Evolutionary conservation across 441 rosid species (phyloP), one percentile per base, ranked within the genome.

Genomic region (Erodium moschatum): DNA sequence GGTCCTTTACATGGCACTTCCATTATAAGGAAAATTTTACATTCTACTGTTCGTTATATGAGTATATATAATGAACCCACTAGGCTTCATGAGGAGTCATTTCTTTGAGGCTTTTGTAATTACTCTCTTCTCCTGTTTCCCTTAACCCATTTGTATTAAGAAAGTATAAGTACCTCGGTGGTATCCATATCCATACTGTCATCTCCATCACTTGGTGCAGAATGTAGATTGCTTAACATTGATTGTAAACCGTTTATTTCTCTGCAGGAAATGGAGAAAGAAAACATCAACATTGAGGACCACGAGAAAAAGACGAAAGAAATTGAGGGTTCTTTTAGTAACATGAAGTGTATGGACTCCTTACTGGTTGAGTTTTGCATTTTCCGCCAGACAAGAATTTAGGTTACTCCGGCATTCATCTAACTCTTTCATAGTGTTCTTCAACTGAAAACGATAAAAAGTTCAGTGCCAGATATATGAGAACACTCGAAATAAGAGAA

Each of bases 381-480:
- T 95, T 71, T 95, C 95, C 74, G 89, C 90, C 44, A 92, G 73
- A 84, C 93, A 92, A 80, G 88, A 81, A 70, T 76, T 85, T 42
- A 90, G 85, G 64, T 82, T 86, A 69, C 10, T 33, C 75, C 85
- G 86, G 85, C 98, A 88, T 72, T 85, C 85, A 74, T 91, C 96
- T 69, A 89, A 81, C 78, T 95, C 91, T 67, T 69, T 72, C 42
- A 70, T 72, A 63, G 94, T 82, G 67, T 72, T 84, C 76, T 82
- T 79, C 79, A 92, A 77, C 95, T 92, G 90, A 67, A 73, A 77
- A 13, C 31, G 74, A 70, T 73, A 73, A 56, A 76, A 16, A 64
- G 67, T 52, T 11, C 11, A 78, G 61, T 44, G 62, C 69, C 68
- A 72, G 19, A 74, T 58, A 60, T 35, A 74, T 63, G 67, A 68